A percentile compares a stretch with the other conserved stretches of the same genome.
phyloP scores from a whole-genome alignment of 1,139 yeast genomes.

The Blastobotrys raffinosifermentans region DNA sequence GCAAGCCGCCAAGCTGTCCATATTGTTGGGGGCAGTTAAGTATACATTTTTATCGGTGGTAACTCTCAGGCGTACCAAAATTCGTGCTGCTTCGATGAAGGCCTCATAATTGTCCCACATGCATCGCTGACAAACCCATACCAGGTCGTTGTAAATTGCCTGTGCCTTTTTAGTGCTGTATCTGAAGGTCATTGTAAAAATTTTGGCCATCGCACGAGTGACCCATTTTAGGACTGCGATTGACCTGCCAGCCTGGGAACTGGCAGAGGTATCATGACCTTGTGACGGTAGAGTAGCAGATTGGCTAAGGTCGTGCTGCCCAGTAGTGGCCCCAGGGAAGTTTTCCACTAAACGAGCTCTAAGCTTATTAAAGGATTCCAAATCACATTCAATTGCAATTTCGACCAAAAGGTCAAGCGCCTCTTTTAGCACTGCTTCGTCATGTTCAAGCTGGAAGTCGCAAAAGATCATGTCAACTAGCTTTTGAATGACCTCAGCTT shows the following conservation, averaged over 20 bases:
- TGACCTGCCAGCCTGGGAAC: slow-evolving; percentile 2
- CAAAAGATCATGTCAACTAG: slow-evolving; percentile 18
- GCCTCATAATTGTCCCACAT: slow-evolving; percentile 24
- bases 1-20: slow-evolving; percentile 61
- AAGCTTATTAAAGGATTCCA: slow-evolving; percentile 7
- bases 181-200: slow-evolving; percentile 31
- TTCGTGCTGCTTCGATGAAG: slow-evolving; percentile 47
- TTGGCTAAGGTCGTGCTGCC: not conserved
- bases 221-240: slow-evolving; percentile 24
- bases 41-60: slow-evolving; percentile 44
- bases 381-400: slow-evolving; percentile 9
- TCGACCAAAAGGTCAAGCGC: slow-evolving; percentile 8
- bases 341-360: slow-evolving; percentile 4
- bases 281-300: not conserved
- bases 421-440: slow-evolving; percentile 35
- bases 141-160: slow-evolving; percentile 26
- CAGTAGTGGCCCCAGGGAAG: not conserved
- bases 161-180: slow-evolving; percentile 30
- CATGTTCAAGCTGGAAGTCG: slow-evolving; percentile 22
- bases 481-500: slow-evolving; percentile 16
- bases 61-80: slow-evolving; percentile 51
- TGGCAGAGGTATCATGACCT: not conserved
- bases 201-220: slow-evolving; percentile 34
- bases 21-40: slow-evolving; percentile 52
- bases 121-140: slow-evolving; percentile 20